These are phyloP conservation scores for Penicillium rolfsii DNA, from an alignment of 2,329 filamentous ascomycete genomes.

Conservation along the genomic window DNA sequence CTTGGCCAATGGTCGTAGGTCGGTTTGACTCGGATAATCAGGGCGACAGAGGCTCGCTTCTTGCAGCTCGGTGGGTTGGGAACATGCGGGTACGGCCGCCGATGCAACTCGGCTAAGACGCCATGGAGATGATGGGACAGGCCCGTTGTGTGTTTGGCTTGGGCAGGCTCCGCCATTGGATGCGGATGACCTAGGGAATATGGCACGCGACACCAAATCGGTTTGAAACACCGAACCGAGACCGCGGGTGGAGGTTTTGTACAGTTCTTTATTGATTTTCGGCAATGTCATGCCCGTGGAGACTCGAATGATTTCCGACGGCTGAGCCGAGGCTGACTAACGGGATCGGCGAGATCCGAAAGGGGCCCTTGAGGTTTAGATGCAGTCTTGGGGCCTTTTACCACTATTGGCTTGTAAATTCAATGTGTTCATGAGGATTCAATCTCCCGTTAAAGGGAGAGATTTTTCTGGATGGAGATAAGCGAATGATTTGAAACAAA, in stretches of 20 bases:
- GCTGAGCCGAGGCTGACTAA: constrained; percentile 6
- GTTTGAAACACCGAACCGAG: neutral
- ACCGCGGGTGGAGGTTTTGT: neutral
- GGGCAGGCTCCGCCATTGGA: neutral
- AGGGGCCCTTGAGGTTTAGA: neutral
- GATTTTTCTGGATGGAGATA: no score
- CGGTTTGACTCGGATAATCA: constrained; percentile 66
- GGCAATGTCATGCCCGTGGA: neutral
- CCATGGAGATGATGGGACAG: constrained; percentile 37
- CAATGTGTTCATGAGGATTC: neutral
- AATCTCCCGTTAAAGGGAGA: no score
- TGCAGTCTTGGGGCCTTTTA: neutral
- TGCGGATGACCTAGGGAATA: neutral
- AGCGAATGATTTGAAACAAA: no score
- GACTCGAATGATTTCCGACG: neutral
- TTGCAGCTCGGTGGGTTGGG: constrained; percentile 53
- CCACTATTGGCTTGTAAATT: neutral
- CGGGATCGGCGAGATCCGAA: constrained; percentile 1
- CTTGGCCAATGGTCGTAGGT: constrained; percentile 58
- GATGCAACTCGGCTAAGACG: constrained; percentile 38
- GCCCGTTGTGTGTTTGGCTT: constrained; percentile 3
- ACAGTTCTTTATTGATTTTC: neutral
- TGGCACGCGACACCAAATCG: neutral
- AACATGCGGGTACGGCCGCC: constrained; percentile 48
- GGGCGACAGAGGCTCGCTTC: constrained; percentile 67